Base-by-base conservation (phyloP, 345 rosid species). In the Triadica sebifera region DNA sequence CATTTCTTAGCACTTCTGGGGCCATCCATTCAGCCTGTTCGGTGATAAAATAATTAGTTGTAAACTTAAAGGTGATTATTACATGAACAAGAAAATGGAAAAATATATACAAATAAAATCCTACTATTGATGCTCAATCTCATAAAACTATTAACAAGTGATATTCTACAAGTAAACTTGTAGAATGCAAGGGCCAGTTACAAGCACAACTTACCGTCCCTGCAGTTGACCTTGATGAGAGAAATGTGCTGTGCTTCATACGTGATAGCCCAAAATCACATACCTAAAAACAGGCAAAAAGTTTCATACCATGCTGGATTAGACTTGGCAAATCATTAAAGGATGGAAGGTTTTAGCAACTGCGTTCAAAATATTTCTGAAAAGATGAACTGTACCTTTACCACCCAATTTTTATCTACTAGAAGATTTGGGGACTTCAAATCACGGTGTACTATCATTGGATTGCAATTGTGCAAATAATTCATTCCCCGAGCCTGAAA, bases 11-110 rank as follows among this genome's bases (percentile, higher is more conserved):
- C 82, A 94, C 91, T 87, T 94, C 98, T 51, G 98, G 98, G 70
- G 98, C 97, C 97, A 94, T 94, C 98, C 98, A 94, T 80, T 94
- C 97, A 62, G 97, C 98, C 98, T 92, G 86, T 76, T 83, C 52
- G 61, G 39, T 41, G 5, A 65, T 19, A 77, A 53, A 65, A 78
- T 24, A 78, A 34, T 59, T 34, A 75, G 20, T 72, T 41, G 53
- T 57, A 24, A 49, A 46, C 25, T 56, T 37, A 1, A 13, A n/a
- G 29, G n/a, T 46, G 34, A 12, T 10, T 24, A 20, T 67, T 55
- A 71, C 2, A 45, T 17, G 12, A 29, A 51, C 3, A 20, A 39
- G 12, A 3, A 59, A 77, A 12, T 45, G 19, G 52, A 22, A 65
- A 47, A 46, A 10, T 11, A 15, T n/a, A 0, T 12, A 11, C 41